A percentile compares a stretch with the other conserved stretches of the same genome.
phyloP scores from a whole-genome alignment of 768 basidiomycete species.

The Dendrothele bispora region DNA sequence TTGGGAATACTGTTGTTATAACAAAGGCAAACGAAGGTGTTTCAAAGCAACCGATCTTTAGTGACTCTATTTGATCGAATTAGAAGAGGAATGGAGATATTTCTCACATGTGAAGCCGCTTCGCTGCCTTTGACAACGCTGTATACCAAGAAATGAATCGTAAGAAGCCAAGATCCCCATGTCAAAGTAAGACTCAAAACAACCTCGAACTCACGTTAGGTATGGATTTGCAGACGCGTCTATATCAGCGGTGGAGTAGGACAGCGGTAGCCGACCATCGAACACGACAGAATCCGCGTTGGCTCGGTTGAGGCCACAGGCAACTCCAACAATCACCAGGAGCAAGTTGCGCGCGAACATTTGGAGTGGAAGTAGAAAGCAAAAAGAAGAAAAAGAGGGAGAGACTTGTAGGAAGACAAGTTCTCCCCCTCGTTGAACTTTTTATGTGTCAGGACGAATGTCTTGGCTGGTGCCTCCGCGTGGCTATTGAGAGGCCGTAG shows the following conservation, averaged over 20 bases:
- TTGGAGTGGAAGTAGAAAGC: too few relatives aligned
- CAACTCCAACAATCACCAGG: too few relatives aligned
- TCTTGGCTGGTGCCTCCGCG: too few relatives aligned
- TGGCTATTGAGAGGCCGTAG: too few relatives aligned
- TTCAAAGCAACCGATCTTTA: background rate
- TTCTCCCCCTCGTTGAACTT: too few relatives aligned
- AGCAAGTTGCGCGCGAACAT: too few relatives aligned
- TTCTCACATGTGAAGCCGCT: conserved; percentile 49
- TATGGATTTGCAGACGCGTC: conserved; percentile 51
- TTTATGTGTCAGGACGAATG: too few relatives aligned
- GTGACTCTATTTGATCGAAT: background rate
- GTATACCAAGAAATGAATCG: too few relatives aligned
- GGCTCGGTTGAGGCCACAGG: too few relatives aligned
- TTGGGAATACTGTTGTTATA: conserved; percentile 40
- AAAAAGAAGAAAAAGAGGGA: too few relatives aligned
- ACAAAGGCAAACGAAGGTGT: background rate
- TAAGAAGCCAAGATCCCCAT: background rate
- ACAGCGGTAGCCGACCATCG: conserved; percentile 53
- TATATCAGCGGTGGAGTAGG: conserved; percentile 40
- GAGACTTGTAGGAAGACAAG: too few relatives aligned
- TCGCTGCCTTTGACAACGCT: conserved; percentile 58
- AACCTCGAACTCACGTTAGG: conserved; percentile 42
- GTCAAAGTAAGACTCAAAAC: background rate
- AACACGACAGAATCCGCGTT: conserved; percentile 47
- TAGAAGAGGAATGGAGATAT: background rate